phyloP scores from a whole-genome alignment of 257 asterid genomes.

The Scutellaria minor region DNA sequence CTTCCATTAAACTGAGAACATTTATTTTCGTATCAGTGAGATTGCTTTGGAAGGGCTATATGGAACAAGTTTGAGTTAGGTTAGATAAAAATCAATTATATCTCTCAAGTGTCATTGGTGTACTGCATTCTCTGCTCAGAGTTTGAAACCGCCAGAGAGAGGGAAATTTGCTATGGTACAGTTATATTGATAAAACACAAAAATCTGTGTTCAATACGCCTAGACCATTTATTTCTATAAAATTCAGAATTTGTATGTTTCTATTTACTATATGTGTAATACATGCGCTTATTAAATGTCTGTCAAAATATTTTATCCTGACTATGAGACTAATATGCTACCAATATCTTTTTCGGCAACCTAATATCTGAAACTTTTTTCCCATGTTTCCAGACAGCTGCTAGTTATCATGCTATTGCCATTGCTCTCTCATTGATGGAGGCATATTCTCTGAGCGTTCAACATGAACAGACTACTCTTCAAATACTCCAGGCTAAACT shows the following conservation, averaged over 20 bases:
- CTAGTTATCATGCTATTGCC: constrained; percentile 52
- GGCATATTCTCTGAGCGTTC: constrained; percentile 48
- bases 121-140: neutral
- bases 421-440: constrained; percentile 50
- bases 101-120: neutral
- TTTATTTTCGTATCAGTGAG: neutral
- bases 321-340: constrained; percentile 3
- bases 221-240: neutral
- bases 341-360: constrained; percentile 17
- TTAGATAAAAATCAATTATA: constrained; percentile 13
- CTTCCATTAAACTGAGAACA: neutral
- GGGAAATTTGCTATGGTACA: no score
- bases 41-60: neutral
- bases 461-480: constrained; percentile 48
- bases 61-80: neutral
- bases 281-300: neutral
- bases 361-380: neutral
- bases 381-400: constrained; percentile 40
- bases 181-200: no score
- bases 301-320: constrained; percentile 3
- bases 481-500: constrained; percentile 46
- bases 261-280: neutral
- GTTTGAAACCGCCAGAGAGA: neutral
- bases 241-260: neutral
- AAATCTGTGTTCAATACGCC: neutral